Base-by-base conservation (phyloP, 164 flowering plant species). In the Akebia trifoliata region DNA sequence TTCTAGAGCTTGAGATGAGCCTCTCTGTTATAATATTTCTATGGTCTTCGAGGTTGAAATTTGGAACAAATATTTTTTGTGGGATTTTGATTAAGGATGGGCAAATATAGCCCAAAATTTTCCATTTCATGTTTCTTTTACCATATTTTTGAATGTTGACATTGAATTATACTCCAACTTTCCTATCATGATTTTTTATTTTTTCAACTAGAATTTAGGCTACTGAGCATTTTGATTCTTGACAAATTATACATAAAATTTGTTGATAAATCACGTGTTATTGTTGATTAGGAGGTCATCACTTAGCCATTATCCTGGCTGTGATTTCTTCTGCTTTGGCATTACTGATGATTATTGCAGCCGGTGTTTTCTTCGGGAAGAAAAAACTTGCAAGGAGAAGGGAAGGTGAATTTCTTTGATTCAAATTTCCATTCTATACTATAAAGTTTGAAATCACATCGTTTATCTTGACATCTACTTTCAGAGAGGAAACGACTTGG, bases 401-500 rank as follows among this genome's bases (percentile, higher is more conserved):
- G 65, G 67, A 69, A 80, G 89, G 93, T 86, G 26, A 20, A 58
- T 34, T 51, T 45, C 15, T 7, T 5, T 37, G 1, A 18, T 34
- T 34, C 50, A 42, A 9, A 26, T 3, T 4, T 44, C 20, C 21
- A 18, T 55, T 30, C 26, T 58, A 17, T 24, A 28, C 45, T 43
- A 14, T 47, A 43, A 37, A 17, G 18, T 15, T 37, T 21, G 31
- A 45, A 21, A 29, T 56, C 46, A 10, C 10, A 3, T 42, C 32
- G 12, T 34, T 18, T 8, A 54, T 53, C 28, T 20, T 46, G 8
- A 28, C 6, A 9, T 59, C 49, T 66, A n/a, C 48, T 40, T 68
- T 65, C 74, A 86, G 94, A 77, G 70, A 74, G 69, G 66, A 82
- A 72, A 72, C 81, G 74, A 49, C 69, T 84, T n/a, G 90, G 82